Percentiles rank a stretch among this genome's conserved stretches.
Evolutionary conservation across 305 asterid genomes (phyloP).

Genomic region (Lippia alba): DNA sequence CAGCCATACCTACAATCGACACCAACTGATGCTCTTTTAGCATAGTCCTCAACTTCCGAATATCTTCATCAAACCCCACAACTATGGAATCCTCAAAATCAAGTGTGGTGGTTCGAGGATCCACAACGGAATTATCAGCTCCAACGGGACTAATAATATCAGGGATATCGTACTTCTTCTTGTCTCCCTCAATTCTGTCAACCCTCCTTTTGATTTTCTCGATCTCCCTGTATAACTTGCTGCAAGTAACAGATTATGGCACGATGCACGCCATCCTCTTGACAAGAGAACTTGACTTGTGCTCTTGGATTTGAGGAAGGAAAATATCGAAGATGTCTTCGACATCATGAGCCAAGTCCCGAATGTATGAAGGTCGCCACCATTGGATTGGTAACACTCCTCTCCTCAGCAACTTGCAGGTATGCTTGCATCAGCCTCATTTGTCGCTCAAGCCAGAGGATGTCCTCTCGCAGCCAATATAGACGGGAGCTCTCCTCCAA

Average conservation of each 20-base stretch:
- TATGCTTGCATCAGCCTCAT: conserved; percentile 7
- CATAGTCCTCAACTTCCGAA: too few relatives aligned
- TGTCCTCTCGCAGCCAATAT: neutral
- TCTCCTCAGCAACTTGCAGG: too few relatives aligned
- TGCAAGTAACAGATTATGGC: neutral
- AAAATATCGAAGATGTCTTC: conserved; percentile 9
- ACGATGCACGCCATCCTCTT: neutral
- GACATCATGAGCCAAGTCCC: conserved; percentile 26
- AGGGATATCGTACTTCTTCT: too few relatives aligned
- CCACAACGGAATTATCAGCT: neutral
- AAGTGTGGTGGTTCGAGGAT: conserved; percentile 15
- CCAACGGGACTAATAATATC: neutral
- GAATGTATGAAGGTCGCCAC: conserved; percentile 16
- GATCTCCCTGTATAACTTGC: conserved; percentile 11
- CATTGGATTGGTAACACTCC: too few relatives aligned
- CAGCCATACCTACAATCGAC: too few relatives aligned
- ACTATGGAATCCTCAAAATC: conserved; percentile 18
- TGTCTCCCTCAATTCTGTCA: neutral
- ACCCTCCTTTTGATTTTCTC: conserved; percentile 28
- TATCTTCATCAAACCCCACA: conserved; percentile 19
- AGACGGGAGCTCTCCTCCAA: conserved; percentile 3
- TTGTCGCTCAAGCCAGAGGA: conserved; percentile 28
- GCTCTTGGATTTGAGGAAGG: conserved; percentile 10
- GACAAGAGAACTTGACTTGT: neutral
- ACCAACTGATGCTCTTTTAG: neutral